phyloP scores from a whole-genome alignment of 2,329 filamentous ascomycete genomes.

The Fusarium sororula region DNA sequence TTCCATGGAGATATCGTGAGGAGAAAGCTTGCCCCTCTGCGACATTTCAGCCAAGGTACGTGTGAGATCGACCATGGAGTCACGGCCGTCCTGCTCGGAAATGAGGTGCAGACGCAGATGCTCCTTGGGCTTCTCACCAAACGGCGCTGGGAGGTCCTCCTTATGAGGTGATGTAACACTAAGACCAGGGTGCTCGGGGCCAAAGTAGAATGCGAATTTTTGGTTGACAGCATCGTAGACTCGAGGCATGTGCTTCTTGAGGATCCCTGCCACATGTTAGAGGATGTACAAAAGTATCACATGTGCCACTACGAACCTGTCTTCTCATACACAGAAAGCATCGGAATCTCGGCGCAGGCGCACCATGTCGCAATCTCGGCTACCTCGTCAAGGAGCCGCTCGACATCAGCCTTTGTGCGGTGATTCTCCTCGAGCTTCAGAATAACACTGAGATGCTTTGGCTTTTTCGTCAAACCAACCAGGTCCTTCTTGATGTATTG shows the following conservation, averaged over 20 bases:
- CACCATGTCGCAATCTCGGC: conserved; percentile 95
- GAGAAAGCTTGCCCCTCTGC: conserved; percentile 83
- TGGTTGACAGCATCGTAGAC: conserved; percentile 81
- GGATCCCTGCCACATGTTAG: conserved; percentile 66
- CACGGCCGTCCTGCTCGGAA: conserved; percentile 86
- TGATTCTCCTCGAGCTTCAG: conserved; percentile 77
- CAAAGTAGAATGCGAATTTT: conserved; percentile 90
- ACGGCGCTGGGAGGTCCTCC: conserved; percentile 47
- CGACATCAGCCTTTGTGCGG: conserved; percentile 76
- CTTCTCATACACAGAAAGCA: conserved; percentile 90
- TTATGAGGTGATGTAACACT: conserved; percentile 61
- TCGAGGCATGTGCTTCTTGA: conserved; percentile 90
- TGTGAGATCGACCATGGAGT: conserved; percentile 94
- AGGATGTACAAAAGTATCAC: background rate
- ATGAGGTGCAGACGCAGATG: conserved; percentile 76
- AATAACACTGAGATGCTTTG: conserved; percentile 88
- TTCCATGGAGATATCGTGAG: conserved; percentile 83
- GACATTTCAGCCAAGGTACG: conserved; percentile 96
- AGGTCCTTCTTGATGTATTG: conserved; percentile 92
- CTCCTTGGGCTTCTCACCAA: conserved; percentile 47
- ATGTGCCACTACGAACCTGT: conserved; percentile 67
- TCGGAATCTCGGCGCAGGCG: conserved; percentile 85
- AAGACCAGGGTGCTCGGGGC: conserved; percentile 75
- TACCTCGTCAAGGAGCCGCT: conserved; percentile 87
- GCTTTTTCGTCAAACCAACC: conserved; percentile 75